Conservation (phyloP, 176 grass and related monocot species). For the Luzula sylvatica region DNA sequence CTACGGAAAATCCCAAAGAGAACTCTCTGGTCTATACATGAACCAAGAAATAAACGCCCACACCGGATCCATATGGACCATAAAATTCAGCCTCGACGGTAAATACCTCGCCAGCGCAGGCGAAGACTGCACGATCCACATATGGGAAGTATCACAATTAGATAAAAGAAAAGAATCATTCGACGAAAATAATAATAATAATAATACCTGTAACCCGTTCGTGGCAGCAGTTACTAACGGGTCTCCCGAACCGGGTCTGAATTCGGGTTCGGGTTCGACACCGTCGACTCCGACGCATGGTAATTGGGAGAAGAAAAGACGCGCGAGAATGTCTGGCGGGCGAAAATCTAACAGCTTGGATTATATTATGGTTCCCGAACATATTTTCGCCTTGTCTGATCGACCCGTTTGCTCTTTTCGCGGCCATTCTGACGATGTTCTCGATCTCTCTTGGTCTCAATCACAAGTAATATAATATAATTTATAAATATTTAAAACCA, state of each 20-base stretch:
- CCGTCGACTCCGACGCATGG: slow-evolving; percentile 6
- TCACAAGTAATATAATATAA: slow-evolving; percentile 47
- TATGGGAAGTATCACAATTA: slow-evolving; percentile 68
- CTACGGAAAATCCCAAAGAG: slow-evolving; percentile 78
- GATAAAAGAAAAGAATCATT: slow-evolving; percentile 37
- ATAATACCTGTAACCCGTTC: slow-evolving; percentile 39
- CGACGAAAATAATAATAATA: slow-evolving; percentile 31
- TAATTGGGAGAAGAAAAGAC: slow-evolving; percentile 54
- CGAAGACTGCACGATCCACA: slow-evolving; percentile 88
- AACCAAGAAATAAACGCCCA: slow-evolving; percentile 87
- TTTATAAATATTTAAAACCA: neutral
- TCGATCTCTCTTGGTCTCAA: slow-evolving; percentile 97
- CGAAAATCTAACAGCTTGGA: slow-evolving; percentile 39
- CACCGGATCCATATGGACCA: slow-evolving; percentile 77
- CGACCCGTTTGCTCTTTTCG: slow-evolving; percentile 64
- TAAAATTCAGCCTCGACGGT: slow-evolving; percentile 73
- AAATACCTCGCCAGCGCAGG: slow-evolving; percentile 78
- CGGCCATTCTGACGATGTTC: slow-evolving; percentile 75
- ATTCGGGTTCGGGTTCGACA: slow-evolving; percentile 27
- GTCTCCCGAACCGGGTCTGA: slow-evolving; percentile 39
- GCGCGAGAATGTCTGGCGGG: slow-evolving; percentile 35
- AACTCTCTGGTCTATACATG: slow-evolving; percentile 74
- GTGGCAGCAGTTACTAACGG: slow-evolving; percentile 45
- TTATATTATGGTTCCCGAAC: slow-evolving; percentile 59
- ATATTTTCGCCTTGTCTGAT: slow-evolving; percentile 76